Percentiles rank a stretch among this genome's conserved stretches.
Evolutionary conservation across 1,284 basidiomycete species (phyloP).

Genomic region (Apiotrichum porosum): DNA sequence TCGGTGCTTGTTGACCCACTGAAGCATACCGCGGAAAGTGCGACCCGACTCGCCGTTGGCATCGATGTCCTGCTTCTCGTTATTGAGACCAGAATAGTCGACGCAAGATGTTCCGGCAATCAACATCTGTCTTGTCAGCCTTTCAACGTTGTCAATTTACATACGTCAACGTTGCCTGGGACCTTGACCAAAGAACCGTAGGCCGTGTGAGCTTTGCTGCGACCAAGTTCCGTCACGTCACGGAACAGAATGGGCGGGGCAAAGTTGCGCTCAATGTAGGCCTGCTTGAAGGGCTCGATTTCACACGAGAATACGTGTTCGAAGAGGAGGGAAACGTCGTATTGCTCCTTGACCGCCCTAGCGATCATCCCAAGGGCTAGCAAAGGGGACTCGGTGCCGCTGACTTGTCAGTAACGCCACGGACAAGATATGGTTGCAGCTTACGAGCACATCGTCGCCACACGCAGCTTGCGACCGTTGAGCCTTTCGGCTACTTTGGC

Average conservation of each 20-base stretch:
- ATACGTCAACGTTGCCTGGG: constrained; percentile 76
- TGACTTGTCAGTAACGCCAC: constrained; percentile 47
- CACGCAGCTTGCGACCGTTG: constrained; percentile 75
- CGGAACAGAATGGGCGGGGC: constrained; percentile 74
- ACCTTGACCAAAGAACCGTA: constrained; percentile 82
- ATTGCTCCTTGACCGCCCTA: constrained; percentile 66
- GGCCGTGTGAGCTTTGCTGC: constrained; percentile 74
- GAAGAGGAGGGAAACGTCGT: constrained; percentile 62
- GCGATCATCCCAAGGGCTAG: constrained; percentile 81
- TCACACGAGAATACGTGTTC: constrained; percentile 97
- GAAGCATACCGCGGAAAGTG: constrained; percentile 86
- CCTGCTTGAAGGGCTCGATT: constrained; percentile 97
- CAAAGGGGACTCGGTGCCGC: constrained; percentile 89
- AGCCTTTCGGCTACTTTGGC: constrained; percentile 62
- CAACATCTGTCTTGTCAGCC: constrained; percentile 52
- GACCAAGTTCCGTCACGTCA: constrained; percentile 87
- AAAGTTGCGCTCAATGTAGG: constrained; percentile 95
- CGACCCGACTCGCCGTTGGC: constrained; percentile 84
- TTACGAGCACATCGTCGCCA: constrained; percentile 85
- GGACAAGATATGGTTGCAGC: too few species aligned
- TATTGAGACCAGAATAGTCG: constrained; percentile 93
- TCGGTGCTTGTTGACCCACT: constrained; percentile 80
- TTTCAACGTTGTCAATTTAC: too few species aligned
- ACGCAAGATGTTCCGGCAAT: constrained; percentile 94
- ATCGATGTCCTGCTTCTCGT: constrained; percentile 82